A percentile compares a stretch with the other conserved stretches of the same genome.
phyloP scores from a whole-genome alignment of 1,284 basidiomycete genomes.

The Cryptococcus wingfieldii region DNA sequence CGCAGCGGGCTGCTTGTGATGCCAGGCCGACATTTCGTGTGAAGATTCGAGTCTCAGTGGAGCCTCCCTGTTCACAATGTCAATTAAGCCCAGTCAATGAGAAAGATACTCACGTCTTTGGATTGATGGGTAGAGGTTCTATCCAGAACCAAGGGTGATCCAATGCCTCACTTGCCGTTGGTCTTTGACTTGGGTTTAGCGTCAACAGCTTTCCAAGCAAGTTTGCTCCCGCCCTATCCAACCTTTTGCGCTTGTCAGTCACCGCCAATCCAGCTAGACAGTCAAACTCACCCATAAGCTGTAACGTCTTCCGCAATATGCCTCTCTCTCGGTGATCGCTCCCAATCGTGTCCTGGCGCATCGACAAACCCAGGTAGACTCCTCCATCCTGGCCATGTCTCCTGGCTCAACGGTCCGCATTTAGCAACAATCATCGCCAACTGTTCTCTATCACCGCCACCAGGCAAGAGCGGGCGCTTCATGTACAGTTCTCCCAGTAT shows the following conservation, averaged over 20 bases:
- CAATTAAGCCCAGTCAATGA: too few species aligned
- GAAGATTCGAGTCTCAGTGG: constrained; percentile 31
- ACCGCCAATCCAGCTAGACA: not conserved
- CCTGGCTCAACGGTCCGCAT: constrained; percentile 81
- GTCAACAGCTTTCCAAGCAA: constrained; percentile 52
- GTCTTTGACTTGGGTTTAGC: constrained; percentile 53
- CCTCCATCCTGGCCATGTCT: constrained; percentile 70
- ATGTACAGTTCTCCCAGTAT: constrained; percentile 95
- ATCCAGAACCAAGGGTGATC: constrained; percentile 63
- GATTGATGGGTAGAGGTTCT: constrained; percentile 24
- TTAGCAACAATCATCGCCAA: constrained; percentile 80
- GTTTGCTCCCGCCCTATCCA: constrained; percentile 42
- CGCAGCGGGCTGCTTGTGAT: constrained; percentile 14
- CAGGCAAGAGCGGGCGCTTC: constrained; percentile 80
- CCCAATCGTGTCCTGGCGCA: constrained; percentile 40
- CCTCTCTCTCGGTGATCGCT: constrained; percentile 23
- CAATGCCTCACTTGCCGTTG: constrained; percentile 53
- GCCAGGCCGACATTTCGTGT: constrained; percentile 42
- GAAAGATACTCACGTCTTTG: not conserved
- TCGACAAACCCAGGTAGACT: constrained; percentile 75
- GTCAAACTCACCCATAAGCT: constrained; percentile 31
- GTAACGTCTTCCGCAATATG: constrained; percentile 22
- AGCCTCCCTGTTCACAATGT: not conserved
- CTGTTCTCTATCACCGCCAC: constrained; percentile 84
- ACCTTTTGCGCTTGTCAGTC: constrained; percentile 15